These are phyloP conservation scores for Thyridium curvatum DNA, from an alignment of 2,329 filamentous ascomycete species.

Conservation along the genomic window DNA sequence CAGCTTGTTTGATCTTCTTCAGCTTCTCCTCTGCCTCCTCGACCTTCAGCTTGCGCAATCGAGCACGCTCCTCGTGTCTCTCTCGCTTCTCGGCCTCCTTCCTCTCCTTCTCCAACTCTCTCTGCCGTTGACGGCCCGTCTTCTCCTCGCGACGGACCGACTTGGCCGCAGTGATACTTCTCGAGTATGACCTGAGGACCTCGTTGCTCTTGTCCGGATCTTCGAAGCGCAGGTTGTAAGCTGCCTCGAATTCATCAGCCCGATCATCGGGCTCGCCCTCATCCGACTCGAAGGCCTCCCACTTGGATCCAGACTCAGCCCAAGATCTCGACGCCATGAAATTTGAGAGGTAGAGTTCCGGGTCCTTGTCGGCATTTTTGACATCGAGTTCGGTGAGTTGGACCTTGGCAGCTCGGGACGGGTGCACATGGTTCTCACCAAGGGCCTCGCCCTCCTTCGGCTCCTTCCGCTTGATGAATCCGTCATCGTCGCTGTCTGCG, in stretches of 20 bases:
- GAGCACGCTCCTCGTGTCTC: conserved; percentile 73
- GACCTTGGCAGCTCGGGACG: conserved; percentile 42
- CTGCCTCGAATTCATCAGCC: conserved; percentile 83
- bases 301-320: conserved; percentile 62
- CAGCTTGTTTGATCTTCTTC: conserved; percentile 80
- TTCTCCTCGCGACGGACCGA: conserved; percentile 82
- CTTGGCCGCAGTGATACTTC: conserved; percentile 74
- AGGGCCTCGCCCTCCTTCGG: conserved; percentile 24
- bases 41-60: conserved; percentile 79
- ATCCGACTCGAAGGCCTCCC: conserved; percentile 85
- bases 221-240: conserved; percentile 95
- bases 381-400: conserved; percentile 58
- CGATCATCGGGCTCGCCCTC: conserved; percentile 83
- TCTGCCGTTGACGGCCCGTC: conserved; percentile 67
- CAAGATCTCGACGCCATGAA: conserved; percentile 91
- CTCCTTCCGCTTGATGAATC: conserved; percentile 69
- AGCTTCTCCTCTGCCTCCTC: conserved; percentile 88
- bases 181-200: conserved; percentile 78
- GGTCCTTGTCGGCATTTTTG: conserved; percentile 75
- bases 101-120: conserved; percentile 70
- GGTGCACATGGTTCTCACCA: conserved; percentile 45
- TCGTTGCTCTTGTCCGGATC: conserved; percentile 85
- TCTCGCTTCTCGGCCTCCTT: conserved; percentile 74
- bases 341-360: conserved; percentile 84
- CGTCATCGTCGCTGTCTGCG: conserved; percentile 60